Conservation (phyloP, 208 protist species). For the Entamoeba histolytica region DNA sequence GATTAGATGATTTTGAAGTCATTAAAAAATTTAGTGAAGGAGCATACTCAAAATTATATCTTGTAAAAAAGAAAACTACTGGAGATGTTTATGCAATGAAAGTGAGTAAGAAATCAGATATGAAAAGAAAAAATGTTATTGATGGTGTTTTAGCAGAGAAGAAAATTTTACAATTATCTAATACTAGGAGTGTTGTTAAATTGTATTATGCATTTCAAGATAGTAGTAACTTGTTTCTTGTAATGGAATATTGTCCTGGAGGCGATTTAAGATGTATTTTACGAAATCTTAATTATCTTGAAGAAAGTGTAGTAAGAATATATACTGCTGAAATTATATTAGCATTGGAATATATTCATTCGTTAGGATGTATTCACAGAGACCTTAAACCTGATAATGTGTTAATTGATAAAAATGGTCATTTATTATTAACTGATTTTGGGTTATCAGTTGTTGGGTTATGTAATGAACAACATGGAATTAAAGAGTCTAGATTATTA, state of each 20-base stretch:
- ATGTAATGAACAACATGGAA: neutral
- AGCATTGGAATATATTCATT: neutral
- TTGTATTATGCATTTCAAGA: neutral
- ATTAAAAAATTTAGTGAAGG: neutral
- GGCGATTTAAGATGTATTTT: neutral
- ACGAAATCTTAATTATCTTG: neutral
- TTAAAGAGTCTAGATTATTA: neutral
- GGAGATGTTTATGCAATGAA: neutral
- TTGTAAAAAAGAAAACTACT: neutral
- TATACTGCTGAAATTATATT: neutral
- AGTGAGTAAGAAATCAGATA: neutral
- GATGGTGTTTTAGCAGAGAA: neutral
- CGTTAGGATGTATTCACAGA: neutral
- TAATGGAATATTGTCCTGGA: slow-evolving; percentile 4
- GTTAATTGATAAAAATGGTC: neutral
- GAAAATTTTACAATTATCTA: neutral
- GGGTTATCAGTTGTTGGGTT: neutral
- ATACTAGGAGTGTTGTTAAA: neutral
- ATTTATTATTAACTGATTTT: slow-evolving; percentile 6
- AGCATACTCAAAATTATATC: neutral
- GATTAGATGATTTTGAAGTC: neutral
- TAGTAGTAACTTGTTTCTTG: neutral
- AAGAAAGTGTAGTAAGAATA: neutral
- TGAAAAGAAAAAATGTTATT: neutral
- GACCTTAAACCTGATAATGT: slow-evolving; percentile 9